Evolutionary conservation across 352 stramenopile species (phyloP), one percentile per base, ranked within the genome.

Genomic region (Phytophthora pini): DNA sequence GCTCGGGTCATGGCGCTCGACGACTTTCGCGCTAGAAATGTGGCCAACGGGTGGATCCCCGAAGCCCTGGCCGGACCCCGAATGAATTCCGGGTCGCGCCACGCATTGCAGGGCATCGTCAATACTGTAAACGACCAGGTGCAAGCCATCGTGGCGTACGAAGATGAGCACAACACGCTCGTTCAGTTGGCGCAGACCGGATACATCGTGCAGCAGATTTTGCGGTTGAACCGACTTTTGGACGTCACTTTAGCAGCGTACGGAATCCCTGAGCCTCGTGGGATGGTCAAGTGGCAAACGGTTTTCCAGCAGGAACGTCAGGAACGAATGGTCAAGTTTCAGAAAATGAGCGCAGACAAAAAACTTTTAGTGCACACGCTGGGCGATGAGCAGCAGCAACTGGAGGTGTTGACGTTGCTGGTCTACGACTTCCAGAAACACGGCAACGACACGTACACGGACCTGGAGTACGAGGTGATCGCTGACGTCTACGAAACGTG

Each of bases 351-450:
- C 11, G 47, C 39, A 9, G 65, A 72, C 60, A 56, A 55, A 40
- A 27, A 15, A 0, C 27, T 51, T 17, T 46, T 74, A 47, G 5
- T 56, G 22, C 34, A 63, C 7, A 49, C 26, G 5, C 34, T 77
- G 31, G 70, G 70, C 17, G 65, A 66, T 38, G 60, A 72, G 27
- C 26, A 65, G 40, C 70, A 74, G 47, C 65, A 77, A 40, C 22
- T 72, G 12, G 45, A 74, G 29, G 27, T 74, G n/a, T 45, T 75
- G 5, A 69, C 65, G 38, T 53, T 74, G 45, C 47, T 72, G 29
- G 51, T 61, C 9, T 72, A 77, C 31, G 70, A 77, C 39, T 57
- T 64, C 38, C 55, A 65, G 20, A 72, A 65, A 32, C 61, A 74
- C 40, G 27, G 47, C 1, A 48, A 69, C 4, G 61, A 70, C 7